Conservation (phyloP, 1,139 yeast species). For the Saccharomycopsis phalli region DNA sequence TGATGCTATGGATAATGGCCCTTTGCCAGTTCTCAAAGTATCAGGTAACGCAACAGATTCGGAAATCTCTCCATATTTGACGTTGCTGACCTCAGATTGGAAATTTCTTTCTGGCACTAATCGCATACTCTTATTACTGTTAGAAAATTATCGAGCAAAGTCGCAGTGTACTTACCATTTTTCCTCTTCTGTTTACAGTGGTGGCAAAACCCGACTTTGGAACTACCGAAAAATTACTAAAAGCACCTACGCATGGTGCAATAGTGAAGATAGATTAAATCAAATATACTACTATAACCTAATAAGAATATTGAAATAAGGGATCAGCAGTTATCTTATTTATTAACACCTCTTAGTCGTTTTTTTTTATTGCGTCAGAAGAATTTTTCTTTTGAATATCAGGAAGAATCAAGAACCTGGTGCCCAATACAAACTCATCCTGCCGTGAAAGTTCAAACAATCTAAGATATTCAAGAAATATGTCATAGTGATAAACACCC, state of each 20-base stretch:
- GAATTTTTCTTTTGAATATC: constrained; percentile 25
- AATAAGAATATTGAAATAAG: neutral
- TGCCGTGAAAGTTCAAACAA: constrained; percentile 47
- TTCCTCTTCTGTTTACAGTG: no score
- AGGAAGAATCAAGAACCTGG: constrained; percentile 44
- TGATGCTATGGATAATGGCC: constrained; percentile 55
- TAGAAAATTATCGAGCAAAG: no score
- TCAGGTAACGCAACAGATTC: constrained; percentile 57
- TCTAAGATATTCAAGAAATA: constrained; percentile 58
- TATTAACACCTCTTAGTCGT: neutral
- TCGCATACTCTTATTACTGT: neutral
- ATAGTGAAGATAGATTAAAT: no score
- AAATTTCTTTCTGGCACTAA: constrained; percentile 9
- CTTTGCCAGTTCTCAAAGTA: constrained; percentile 46
- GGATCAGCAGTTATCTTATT: neutral
- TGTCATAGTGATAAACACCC: constrained; percentile 65
- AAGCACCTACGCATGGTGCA: no score
- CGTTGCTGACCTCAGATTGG: constrained; percentile 28
- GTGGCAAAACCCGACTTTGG: no score
- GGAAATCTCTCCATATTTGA: constrained; percentile 43
- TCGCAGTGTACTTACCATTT: no score
- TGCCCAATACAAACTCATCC: constrained; percentile 41
- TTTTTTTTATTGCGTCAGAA: no score
- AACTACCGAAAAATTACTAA: no score
- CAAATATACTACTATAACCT: neutral